Base-by-base conservation (phyloP, 331 rosid genomes). In the Pyracantha coccinea region DNA sequence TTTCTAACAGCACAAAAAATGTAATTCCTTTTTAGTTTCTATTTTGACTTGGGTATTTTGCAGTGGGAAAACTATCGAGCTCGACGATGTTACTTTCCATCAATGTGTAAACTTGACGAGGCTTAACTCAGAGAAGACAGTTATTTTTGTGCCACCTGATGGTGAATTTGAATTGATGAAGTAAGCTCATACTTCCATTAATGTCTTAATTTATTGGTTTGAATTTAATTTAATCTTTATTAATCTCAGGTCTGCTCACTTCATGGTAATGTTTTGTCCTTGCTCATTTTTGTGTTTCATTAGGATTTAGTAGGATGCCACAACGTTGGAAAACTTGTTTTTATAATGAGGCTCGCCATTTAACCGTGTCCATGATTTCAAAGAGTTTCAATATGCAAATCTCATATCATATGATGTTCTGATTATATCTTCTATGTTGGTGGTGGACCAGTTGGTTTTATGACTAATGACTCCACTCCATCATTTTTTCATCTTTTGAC, bases 141-240 rank as follows among this genome's bases (percentile, higher is more conserved):
- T 95, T 78, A 94, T 97, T 88, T 94, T 94, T 75, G 99, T 94
- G 85, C 97, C 97, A 60, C 99, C 97, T 25, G 99, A 92, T 66
- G 97, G 99, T 76, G 99, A 94, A 92, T 94, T 94, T 84, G 99
- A 94, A 81, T 95, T 90, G 80, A 94, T 92, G 99, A 94, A 94
- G 99, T 94, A 86, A 86, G 96, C 54, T 85, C 44, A 65, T 44
- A 45, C 45, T 31, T 9, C 58, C 68, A 23, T 59, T 28, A 11
- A 20, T 55, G 66, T 31, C 29, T 25, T 58, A 7, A 6, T 21
- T 20, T 21, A 16, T 32, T 58, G 10, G 5, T 69, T 15, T 29
- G 35, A 70, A 58, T 35, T 23, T 50, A 23, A 53, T 23, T 66
- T 52, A 15, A 7, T 5, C 13, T 44, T n/a, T 76, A 57, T 53